Base-by-base conservation (phyloP, 2,329 filamentous ascomycete species). In the Aschersonia sp. region DNA sequence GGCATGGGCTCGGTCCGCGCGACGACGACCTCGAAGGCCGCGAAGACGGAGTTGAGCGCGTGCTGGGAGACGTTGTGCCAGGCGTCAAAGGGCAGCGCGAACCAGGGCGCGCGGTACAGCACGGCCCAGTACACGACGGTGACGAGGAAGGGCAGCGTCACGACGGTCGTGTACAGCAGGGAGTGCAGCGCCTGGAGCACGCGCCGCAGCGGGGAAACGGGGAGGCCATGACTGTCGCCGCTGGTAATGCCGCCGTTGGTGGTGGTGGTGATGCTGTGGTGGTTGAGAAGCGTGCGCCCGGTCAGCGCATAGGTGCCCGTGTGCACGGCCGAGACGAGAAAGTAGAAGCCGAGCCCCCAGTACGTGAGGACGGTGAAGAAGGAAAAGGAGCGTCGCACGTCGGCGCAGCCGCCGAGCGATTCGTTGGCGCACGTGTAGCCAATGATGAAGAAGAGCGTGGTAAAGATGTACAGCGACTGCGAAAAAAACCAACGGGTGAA, bases 321-420 rank as follows among this genome's bases (percentile, higher is more conserved):
- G 67, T 94, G 86, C 14, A 77, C 52, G 14, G 82, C 71, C 1
- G 83, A 72, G 57, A 81, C 67, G 48, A 80, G 70, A 60, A 83
- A 82, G 70, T 94, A 94, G 66, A 89, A 90, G 30, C 76, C 80
- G 37, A 90, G 66, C 2, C 85, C 85, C 84, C 84, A 92, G 71
- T 83, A 92, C 8, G 83, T 86, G 49, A 92, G 69, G 57, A 81
- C 71, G 31, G 87, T 94, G 69, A 94, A 94, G 71, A 79, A 94
- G 56, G 81, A 86, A 68, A 94, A 92, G 43, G 73, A 74, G 43
- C 69, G 64, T 46, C 69, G 66, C 30, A 76, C 73, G 1, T 57
- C 58, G 35, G 58, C 53, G 58, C 71, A 73, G 45, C 72, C 67
- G 50, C 66, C 67, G 9, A 58, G 54, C 1, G 51, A 46, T 35